These are phyloP conservation scores for Xylaria acuta DNA, from an alignment of 495 filamentous ascomycete genomes.

Conservation along the genomic window DNA sequence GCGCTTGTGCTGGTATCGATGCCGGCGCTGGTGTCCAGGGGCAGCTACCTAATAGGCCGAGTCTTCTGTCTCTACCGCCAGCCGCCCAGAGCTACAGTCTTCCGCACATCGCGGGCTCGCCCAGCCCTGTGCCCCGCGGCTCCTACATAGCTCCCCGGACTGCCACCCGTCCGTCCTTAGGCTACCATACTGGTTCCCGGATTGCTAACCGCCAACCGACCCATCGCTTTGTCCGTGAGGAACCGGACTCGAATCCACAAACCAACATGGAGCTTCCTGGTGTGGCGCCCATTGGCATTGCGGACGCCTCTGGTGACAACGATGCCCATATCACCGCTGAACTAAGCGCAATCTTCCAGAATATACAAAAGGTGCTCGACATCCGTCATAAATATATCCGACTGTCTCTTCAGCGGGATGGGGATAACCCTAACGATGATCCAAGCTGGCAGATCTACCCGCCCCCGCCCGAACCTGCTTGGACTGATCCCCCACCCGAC, in stretches of 20 bases:
- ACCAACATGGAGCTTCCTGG: slow-evolving; percentile 33
- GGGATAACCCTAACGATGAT: slow-evolving; percentile 86
- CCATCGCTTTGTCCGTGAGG: slow-evolving; percentile 30
- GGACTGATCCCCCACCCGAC: slow-evolving; percentile 69
- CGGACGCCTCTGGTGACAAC: slow-evolving; percentile 55
- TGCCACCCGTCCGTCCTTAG: slow-evolving; percentile 39
- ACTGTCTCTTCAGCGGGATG: slow-evolving; percentile 79
- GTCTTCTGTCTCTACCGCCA: slow-evolving; percentile 26
- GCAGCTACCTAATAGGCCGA: slow-evolving; percentile 27
- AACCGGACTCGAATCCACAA: slow-evolving; percentile 26
- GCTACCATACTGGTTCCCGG: slow-evolving; percentile 25
- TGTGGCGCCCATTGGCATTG: slow-evolving; percentile 32
- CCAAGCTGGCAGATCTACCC: slow-evolving; percentile 89
- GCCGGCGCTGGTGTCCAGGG: slow-evolving; percentile 3
- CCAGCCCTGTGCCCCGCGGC: slow-evolving; percentile 24
- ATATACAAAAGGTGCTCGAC: slow-evolving; percentile 82
- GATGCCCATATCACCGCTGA: slow-evolving; percentile 80
- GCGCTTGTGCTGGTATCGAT: neutral
- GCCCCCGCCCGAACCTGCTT: slow-evolving; percentile 85
- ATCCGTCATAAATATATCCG: slow-evolving; percentile 88
- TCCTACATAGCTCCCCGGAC: slow-evolving; percentile 39
- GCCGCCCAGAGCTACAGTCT: slow-evolving; percentile 38
- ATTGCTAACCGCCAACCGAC: slow-evolving; percentile 20
- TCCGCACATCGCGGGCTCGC: slow-evolving; percentile 38
- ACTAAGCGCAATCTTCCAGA: slow-evolving; percentile 81